phyloP scores from a whole-genome alignment of 352 stramenopile species.

The Phytophthora chlamydospora region DNA sequence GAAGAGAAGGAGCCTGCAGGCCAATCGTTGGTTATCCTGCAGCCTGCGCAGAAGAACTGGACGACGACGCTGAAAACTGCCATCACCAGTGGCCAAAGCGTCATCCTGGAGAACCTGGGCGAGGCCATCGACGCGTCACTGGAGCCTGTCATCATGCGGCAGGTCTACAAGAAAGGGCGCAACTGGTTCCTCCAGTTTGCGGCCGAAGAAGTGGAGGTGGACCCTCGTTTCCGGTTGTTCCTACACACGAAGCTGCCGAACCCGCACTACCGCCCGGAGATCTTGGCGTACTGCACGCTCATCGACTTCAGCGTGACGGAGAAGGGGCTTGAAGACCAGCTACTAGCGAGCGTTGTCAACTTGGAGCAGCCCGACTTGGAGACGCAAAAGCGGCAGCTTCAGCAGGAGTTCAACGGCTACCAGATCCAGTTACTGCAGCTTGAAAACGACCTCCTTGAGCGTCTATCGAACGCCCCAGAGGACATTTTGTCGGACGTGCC shows the following conservation, averaged over 20 bases:
- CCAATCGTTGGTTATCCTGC: conserved; percentile 68
- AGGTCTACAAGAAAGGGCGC: conserved; percentile 89
- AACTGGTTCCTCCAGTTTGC: conserved; percentile 90
- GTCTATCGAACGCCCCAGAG: conserved; percentile 90
- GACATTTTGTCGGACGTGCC: conserved; percentile 92
- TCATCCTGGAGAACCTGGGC: conserved; percentile 92
- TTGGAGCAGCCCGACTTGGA: conserved; percentile 90
- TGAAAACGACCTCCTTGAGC: conserved; percentile 90
- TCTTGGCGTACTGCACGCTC: conserved; percentile 92
- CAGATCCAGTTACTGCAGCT: conserved; percentile 92
- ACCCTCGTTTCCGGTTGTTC: conserved; percentile 87
- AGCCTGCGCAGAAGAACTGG: conserved; percentile 80
- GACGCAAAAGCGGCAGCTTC: conserved; percentile 86
- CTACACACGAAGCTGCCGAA: conserved; percentile 94
- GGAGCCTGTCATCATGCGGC: conserved; percentile 89
- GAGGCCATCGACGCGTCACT: conserved; percentile 89
- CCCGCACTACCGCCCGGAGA: conserved; percentile 92
- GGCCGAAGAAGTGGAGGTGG: conserved; percentile 91
- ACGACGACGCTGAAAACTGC: conserved; percentile 74
- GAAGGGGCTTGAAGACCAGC: conserved; percentile 89
- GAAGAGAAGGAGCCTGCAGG: conserved; percentile 4
- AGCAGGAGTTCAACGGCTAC: conserved; percentile 92
- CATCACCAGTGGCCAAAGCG: conserved; percentile 76
- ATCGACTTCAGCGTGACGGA: conserved; percentile 96
- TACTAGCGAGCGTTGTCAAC: conserved; percentile 91